phyloP scores from a whole-genome alignment of 169 alveolate species.

The Eimeria falciformis region DNA sequence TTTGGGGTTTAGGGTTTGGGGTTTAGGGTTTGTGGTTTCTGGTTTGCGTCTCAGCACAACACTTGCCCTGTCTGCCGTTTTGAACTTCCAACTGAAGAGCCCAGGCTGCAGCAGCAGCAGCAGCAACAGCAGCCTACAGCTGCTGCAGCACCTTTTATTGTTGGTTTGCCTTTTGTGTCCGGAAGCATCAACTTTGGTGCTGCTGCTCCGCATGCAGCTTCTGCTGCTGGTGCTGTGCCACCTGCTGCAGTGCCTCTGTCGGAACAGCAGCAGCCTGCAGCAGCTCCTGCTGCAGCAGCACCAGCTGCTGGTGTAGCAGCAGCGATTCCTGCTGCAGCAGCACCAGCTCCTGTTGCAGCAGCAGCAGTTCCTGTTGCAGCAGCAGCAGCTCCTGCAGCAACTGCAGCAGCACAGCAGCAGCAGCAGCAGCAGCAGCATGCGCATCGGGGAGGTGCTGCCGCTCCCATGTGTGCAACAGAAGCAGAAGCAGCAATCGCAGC shows the following conservation, averaged over 20 bases:
- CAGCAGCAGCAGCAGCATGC: background rate
- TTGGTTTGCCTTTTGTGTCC: background rate
- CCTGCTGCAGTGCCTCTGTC: no score
- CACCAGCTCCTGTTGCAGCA: background rate
- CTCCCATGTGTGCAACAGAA: background rate
- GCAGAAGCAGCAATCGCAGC: background rate
- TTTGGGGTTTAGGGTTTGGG: no score
- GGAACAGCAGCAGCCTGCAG: no score
- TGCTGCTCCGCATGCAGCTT: background rate
- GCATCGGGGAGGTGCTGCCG: constrained; percentile 3
- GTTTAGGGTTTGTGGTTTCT: background rate
- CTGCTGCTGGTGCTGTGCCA: no score
- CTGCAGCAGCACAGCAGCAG: background rate
- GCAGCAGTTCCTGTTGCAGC: background rate
- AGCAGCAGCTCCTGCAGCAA: background rate
- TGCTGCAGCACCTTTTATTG: background rate
- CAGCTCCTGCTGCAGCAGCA: no score
- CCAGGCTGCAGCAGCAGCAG: constrained; percentile 81
- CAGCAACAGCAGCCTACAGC: constrained; percentile 6
- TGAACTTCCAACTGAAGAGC: constrained; percentile 94
- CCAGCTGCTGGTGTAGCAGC: no score
- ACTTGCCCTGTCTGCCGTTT: constrained; percentile 97
- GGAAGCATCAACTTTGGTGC: background rate
- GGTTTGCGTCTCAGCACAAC: constrained; percentile 83
- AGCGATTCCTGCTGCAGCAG: no score